A percentile compares a stretch with the other conserved stretches of the same genome.
Conservation (phyloP, 2,329 filamentous ascomycete species). For the Sclerotinia subarctica region DNA sequence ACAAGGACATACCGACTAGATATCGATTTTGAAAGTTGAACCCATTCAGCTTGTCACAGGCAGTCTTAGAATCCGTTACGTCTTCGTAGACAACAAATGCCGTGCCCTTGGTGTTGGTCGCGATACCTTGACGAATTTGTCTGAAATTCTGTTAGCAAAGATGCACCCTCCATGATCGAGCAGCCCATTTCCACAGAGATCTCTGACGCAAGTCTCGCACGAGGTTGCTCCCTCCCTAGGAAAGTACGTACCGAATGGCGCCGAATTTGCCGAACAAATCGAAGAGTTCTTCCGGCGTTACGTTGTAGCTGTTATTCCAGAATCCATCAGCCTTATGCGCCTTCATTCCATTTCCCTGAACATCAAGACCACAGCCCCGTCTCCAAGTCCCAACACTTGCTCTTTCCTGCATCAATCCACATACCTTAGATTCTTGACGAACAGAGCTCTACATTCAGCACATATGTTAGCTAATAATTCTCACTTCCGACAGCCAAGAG, state of each 20-base stretch:
- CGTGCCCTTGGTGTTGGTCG: constrained; percentile 95
- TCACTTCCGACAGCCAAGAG: neutral
- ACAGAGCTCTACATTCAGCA: constrained; percentile 76
- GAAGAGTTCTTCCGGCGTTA: constrained; percentile 95
- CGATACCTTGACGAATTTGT: constrained; percentile 97
- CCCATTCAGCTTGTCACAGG: constrained; percentile 98
- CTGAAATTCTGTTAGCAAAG: constrained; percentile 46
- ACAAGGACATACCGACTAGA: constrained; percentile 74
- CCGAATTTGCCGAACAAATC: constrained; percentile 98
- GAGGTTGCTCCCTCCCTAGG: neutral
- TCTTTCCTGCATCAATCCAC: constrained; percentile 34
- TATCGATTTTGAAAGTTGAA: constrained; percentile 99
- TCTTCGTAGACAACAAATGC: constrained; percentile 99
- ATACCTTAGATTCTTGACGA: constrained; percentile 99
- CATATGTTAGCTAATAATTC: constrained; percentile 30
- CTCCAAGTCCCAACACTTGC: neutral
- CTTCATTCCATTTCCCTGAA: constrained; percentile 45
- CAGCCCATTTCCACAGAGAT: neutral
- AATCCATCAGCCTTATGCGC: constrained; percentile 49
- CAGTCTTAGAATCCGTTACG: constrained; percentile 97
- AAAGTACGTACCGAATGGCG: constrained; percentile 75
- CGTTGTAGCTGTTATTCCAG: constrained; percentile 75
- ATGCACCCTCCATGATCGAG: constrained; percentile 14
- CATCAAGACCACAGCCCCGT: constrained; percentile 20
- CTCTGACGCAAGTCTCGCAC: neutral